phyloP scores from a whole-genome alignment of 2,329 filamentous ascomycete species.

The Phyllosticta citrichinensis region DNA sequence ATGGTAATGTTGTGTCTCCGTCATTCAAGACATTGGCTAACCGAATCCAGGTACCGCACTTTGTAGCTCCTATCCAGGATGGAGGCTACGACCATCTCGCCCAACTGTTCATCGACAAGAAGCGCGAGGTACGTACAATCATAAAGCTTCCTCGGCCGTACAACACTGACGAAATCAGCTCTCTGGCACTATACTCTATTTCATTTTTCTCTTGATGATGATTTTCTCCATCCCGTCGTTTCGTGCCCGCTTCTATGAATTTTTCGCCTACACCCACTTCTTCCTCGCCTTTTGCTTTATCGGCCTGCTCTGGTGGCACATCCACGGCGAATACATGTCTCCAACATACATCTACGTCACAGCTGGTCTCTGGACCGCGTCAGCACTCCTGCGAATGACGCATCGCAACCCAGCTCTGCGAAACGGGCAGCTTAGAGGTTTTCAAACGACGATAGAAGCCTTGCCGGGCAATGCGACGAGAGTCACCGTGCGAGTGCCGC shows the following conservation, averaged over 20 bases:
- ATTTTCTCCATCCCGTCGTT: constrained; percentile 20
- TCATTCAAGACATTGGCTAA: not conserved
- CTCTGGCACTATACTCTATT: constrained; percentile 15
- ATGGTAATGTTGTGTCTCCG: constrained; percentile 11
- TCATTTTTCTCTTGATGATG: constrained; percentile 16
- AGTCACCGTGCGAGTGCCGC: constrained; percentile 15
- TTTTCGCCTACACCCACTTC: constrained; percentile 19
- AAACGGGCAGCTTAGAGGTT: constrained; percentile 13
- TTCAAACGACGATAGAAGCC: constrained; percentile 14
- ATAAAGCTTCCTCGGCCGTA: not conserved
- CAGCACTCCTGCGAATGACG: constrained; percentile 14
- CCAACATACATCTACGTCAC: constrained; percentile 20
- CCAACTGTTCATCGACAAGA: constrained; percentile 12
- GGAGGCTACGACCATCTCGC: constrained; percentile 15
- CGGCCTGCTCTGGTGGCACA: constrained; percentile 20
- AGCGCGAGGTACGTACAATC: constrained; percentile 11
- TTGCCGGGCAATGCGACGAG: constrained; percentile 17
- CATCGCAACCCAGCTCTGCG: constrained; percentile 13
- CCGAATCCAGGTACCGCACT: constrained; percentile 15
- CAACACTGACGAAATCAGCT: constrained; percentile 3
- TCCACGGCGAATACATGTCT: constrained; percentile 15
- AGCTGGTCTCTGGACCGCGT: constrained; percentile 14
- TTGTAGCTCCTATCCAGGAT: constrained; percentile 16
- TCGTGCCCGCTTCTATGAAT: constrained; percentile 16
- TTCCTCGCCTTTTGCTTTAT: constrained; percentile 16